Base-by-base conservation (phyloP, 306 rosid genomes). In the Rubus idaeus region DNA sequence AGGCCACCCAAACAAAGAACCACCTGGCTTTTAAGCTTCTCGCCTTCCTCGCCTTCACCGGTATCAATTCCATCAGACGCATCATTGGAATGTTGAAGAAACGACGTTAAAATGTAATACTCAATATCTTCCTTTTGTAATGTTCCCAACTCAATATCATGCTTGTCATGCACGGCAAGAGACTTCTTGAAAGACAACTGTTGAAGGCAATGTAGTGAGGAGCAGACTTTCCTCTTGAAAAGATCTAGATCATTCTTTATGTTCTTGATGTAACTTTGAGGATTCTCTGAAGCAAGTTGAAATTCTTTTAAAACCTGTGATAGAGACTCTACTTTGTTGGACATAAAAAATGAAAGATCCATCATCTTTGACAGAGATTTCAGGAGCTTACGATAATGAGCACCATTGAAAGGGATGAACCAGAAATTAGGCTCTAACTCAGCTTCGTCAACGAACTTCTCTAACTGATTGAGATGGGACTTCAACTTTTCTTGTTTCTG, bases 371-470 rank as follows among this genome's bases (percentile, higher is more conserved):
- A 86, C 5, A 91, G 77, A 20, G 96, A 91, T 67, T 74, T 78
- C 65, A 86, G 49, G 50, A 89, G 85, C 80, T 83, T 91, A 17
- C 50, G 62, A 18, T 94, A 88, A 77, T 86, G 81, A 42, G 75
- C 69, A 73, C 83, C 75, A 42, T 89, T 80, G 49, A 91, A 90
- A 79, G 97, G 90, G 45, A 83, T 39, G 84, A 90, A 91, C 94
- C 96, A 91, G 76, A 94, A 91, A 82, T 77, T 86, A 49, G 98
- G 97, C 80, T 91, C 97, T 75, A 77, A 6, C 79, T 86, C 80
- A n/a, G 98, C 94, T 82, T 90, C 96, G 45, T 23, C 62, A 53
- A 82, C 85, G 71, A 81, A 88, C 75, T 77, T 80, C 71, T 84
- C 80, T 12, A 94, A 52, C 21, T 81, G 82, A 39, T 64, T 12